Percentiles rank a stretch among this genome's conserved stretches.
Evolutionary conservation across 2,329 filamentous ascomycete genomes (phyloP).

Genomic region (Ophiosphaerella herpotricha): DNA sequence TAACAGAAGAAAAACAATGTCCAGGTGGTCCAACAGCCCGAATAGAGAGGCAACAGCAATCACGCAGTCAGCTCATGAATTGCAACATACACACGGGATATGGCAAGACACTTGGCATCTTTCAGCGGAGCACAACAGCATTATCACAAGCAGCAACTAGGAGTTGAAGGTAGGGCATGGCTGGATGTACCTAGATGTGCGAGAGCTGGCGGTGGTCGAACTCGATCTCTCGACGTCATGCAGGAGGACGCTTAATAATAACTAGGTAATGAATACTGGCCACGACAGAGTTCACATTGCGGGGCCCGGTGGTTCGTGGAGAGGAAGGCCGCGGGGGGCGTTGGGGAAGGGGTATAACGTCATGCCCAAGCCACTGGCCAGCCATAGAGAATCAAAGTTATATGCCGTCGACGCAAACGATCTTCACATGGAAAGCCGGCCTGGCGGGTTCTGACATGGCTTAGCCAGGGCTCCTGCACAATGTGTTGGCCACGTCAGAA

Average conservation of each 20-base stretch:
- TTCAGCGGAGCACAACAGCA: slow-evolving; percentile 13
- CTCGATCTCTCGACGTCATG: neutral
- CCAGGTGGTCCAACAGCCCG: slow-evolving; percentile 77
- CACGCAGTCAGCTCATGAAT: slow-evolving; percentile 20
- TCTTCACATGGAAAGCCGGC: neutral
- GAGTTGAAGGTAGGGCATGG: too few relatives aligned
- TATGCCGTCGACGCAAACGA: too few relatives aligned
- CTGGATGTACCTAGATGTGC: too few relatives aligned
- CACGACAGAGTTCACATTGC: neutral
- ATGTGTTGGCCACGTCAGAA: slow-evolving; percentile 44
- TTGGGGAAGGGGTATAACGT: too few relatives aligned
- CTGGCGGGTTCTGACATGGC: slow-evolving; percentile 22
- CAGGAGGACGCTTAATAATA: neutral
- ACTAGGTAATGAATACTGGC: neutral
- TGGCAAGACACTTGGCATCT: slow-evolving; percentile 18
- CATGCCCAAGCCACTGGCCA: too few relatives aligned
- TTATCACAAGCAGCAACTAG: slow-evolving; percentile 9
- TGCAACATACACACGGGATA: slow-evolving; percentile 17
- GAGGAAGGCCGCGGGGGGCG: too few relatives aligned
- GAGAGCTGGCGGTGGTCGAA: too few relatives aligned
- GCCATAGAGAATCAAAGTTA: too few relatives aligned
- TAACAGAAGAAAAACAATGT: slow-evolving; percentile 85
- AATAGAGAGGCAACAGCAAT: slow-evolving; percentile 18
- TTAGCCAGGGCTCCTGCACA: slow-evolving; percentile 39
- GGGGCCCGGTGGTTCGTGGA: too few relatives aligned